Evolutionary conservation across 2,329 filamentous ascomycete species (phyloP).

Genomic region (Seiridium cupressi): DNA sequence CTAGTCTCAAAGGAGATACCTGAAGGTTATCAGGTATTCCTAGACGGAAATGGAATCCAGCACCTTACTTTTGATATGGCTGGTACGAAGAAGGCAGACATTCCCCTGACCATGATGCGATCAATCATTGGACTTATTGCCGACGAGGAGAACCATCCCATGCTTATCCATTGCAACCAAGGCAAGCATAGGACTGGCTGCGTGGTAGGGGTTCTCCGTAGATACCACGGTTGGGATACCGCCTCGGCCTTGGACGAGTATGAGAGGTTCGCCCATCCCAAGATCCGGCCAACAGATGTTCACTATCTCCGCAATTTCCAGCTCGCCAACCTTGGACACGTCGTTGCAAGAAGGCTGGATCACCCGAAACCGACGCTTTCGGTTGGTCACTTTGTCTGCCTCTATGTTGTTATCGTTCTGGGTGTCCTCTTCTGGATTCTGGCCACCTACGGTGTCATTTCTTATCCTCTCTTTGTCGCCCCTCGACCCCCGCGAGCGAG

Average conservation of each 20-base stretch:
- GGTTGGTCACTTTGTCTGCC: conserved; percentile 35
- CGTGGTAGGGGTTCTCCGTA: conserved; percentile 77
- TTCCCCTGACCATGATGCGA: conserved; percentile 65
- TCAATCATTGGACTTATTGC: conserved; percentile 70
- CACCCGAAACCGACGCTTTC: conserved; percentile 18
- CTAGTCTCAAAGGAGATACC: conserved; percentile 62
- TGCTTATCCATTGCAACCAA: conserved; percentile 91
- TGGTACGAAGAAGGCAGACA: conserved; percentile 82
- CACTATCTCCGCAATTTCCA: conserved; percentile 55
- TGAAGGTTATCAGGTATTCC: conserved; percentile 57
- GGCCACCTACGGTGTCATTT: neutral
- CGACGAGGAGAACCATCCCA: conserved; percentile 70
- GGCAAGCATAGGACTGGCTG: conserved; percentile 92
- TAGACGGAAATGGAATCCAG: conserved; percentile 63
- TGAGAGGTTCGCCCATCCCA: conserved; percentile 59
- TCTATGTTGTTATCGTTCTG: conserved; percentile 30
- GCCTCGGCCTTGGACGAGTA: conserved; percentile 71
- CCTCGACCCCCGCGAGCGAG: neutral
- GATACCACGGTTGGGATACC: conserved; percentile 66
- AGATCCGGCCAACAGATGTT: conserved; percentile 59
- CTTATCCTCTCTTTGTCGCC: neutral
- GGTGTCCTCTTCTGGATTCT: conserved; percentile 34
- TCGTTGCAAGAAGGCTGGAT: conserved; percentile 27
- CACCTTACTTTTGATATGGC: conserved; percentile 76
- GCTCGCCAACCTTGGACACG: conserved; percentile 33